Conservation (phyloP, 1,284 basidiomycete species). For the Ustilago sp. region DNA sequence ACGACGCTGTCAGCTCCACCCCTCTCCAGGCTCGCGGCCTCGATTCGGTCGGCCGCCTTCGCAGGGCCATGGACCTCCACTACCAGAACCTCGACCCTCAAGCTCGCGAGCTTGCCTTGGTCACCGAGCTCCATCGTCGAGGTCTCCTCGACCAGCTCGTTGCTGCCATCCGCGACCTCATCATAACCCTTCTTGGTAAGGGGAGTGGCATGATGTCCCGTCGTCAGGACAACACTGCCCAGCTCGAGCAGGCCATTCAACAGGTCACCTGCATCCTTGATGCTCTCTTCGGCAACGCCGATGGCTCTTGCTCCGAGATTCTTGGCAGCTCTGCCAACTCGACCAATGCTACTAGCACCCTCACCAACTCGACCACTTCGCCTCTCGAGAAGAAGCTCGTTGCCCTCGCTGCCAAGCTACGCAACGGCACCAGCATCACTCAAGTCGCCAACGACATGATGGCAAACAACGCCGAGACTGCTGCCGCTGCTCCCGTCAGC, state of each 20-base stretch:
- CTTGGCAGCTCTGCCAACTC: slow-evolving; percentile 32
- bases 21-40: slow-evolving; percentile 39
- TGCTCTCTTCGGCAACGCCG: slow-evolving; percentile 47
- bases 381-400: slow-evolving; percentile 39
- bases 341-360: slow-evolving; percentile 35
- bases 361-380: slow-evolving; percentile 12
- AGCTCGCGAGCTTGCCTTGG: slow-evolving; percentile 39
- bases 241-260: slow-evolving; percentile 46
- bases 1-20: slow-evolving; percentile 27
- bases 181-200: slow-evolving; percentile 52
- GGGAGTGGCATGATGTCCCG: slow-evolving; percentile 37
- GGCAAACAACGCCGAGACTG: slow-evolving; percentile 12
- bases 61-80: slow-evolving; percentile 37
- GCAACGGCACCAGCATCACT: slow-evolving; percentile 45
- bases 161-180: slow-evolving; percentile 45
- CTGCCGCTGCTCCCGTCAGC: slow-evolving; percentile 10
- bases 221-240: slow-evolving; percentile 32
- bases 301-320: slow-evolving; percentile 35
- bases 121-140: slow-evolving; percentile 53
- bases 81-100: slow-evolving; percentile 38
- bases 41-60: slow-evolving; percentile 31
- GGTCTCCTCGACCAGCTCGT: slow-evolving; percentile 57
- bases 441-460: slow-evolving; percentile 37
- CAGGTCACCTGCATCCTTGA: slow-evolving; percentile 55
- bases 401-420: slow-evolving; percentile 27